Evolutionary conservation across 164 flowering plant species (phyloP).

Genomic region (Annona cherimola): DNA sequence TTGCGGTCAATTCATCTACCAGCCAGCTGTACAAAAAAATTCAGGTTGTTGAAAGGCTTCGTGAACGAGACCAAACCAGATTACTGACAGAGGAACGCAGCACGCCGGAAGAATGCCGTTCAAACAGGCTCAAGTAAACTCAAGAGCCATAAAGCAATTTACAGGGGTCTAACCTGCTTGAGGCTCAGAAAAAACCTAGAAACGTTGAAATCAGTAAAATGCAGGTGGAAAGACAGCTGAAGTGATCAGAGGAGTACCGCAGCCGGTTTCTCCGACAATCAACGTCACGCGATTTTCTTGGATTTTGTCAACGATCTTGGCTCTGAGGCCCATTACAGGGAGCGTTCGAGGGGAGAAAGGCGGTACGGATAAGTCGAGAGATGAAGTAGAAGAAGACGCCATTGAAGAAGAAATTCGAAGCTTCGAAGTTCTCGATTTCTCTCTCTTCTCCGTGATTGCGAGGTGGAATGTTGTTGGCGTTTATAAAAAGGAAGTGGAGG

Average conservation of each 20-base stretch:
- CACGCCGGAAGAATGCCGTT: too few species aligned
- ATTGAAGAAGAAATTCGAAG: background rate
- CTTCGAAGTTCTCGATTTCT: background rate
- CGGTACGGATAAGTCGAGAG: constrained; percentile 15
- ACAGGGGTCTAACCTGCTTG: background rate
- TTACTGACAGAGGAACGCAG: too few species aligned
- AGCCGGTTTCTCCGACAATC: constrained; percentile 92
- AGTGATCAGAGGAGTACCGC: constrained; percentile 50
- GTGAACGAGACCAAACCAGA: too few species aligned
- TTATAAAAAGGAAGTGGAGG: background rate
- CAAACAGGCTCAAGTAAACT: too few species aligned
- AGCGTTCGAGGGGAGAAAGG: constrained; percentile 29
- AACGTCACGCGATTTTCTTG: constrained; percentile 80
- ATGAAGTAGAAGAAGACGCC: constrained; percentile 1
- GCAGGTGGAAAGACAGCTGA: background rate
- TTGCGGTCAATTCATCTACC: too few species aligned
- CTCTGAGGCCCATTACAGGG: constrained; percentile 49
- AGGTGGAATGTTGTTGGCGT: background rate
- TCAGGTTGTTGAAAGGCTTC: too few species aligned
- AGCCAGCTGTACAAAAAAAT: too few species aligned
- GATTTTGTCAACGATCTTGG: constrained; percentile 71
- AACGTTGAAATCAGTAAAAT: background rate
- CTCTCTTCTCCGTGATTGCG: background rate
- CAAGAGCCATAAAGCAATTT: too few species aligned
- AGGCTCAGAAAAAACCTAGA: background rate